Conservation (phyloP, 495 filamentous ascomycete genomes). For the Mytilinidion resinicola region DNA sequence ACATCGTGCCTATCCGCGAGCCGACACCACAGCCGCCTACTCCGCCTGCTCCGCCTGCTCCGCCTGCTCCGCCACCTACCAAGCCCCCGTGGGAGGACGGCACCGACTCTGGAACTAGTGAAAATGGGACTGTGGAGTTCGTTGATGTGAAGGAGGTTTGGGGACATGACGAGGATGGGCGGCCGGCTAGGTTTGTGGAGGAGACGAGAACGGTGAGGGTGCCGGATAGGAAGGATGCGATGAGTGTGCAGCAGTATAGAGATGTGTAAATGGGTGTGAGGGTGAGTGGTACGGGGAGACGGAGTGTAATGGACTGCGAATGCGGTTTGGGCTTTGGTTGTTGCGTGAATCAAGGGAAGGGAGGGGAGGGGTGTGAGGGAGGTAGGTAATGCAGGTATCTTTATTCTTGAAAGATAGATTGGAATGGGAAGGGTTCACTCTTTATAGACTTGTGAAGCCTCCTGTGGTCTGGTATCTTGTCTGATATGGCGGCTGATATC, state of each 20-base stretch:
- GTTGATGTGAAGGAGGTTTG: slow-evolving; percentile 10
- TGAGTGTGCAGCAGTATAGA: not conserved
- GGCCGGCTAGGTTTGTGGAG: slow-evolving; percentile 14
- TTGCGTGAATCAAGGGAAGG: no score
- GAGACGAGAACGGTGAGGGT: slow-evolving; percentile 8
- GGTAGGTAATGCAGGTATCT: no score
- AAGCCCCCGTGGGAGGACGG: slow-evolving; percentile 7
- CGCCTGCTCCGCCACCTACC: not conserved
- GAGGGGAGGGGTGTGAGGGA: no score
- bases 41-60: not conserved
- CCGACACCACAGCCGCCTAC: not conserved
- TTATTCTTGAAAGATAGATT: no score
- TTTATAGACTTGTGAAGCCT: no score
- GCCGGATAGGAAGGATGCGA: not conserved
- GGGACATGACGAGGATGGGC: slow-evolving; percentile 15
- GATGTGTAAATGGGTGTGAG: no score
- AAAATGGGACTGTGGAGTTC: slow-evolving; percentile 1
- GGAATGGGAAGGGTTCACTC: no score
- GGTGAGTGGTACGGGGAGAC: no score
- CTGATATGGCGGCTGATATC: no score
- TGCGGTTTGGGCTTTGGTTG: no score
- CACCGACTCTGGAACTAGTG: slow-evolving; percentile 9
- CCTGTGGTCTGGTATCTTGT: no score
- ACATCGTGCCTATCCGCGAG: not conserved
- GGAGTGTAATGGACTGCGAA: no score